phyloP scores from a whole-genome alignment of 208 protist genomes.

The Leishmania martiniquensis region DNA sequence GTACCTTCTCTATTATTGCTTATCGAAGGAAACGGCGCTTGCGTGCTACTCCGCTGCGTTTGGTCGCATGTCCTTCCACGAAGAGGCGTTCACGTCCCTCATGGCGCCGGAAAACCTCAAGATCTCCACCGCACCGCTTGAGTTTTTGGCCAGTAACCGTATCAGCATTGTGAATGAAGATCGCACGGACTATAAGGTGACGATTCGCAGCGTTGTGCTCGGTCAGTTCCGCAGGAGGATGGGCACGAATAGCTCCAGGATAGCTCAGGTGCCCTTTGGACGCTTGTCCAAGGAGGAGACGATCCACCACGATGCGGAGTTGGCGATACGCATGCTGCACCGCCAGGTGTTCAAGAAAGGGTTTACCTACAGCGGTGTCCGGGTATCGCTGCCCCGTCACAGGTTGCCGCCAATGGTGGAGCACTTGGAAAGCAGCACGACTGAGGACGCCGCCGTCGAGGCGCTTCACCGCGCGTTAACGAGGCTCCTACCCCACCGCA shows the following conservation, averaged over 20 bases:
- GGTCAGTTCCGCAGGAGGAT: neutral
- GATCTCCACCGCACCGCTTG: neutral
- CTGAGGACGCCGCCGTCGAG: conserved; percentile 1
- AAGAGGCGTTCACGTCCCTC: conserved; percentile 43
- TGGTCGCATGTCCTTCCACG: conserved; percentile 55
- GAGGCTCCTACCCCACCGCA: conserved; percentile 13
- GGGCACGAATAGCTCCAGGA: neutral
- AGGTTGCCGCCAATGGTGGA: neutral
- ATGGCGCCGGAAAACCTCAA: conserved; percentile 32
- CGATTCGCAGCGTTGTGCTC: neutral
- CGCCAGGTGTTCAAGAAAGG: neutral
- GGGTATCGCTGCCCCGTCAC: neutral
- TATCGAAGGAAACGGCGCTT: conserved; percentile 49
- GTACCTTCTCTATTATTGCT: conserved; percentile 49
- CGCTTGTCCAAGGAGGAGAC: conserved; percentile 61
- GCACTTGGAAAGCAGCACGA: neutral
- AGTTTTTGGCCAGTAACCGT: conserved; percentile 37
- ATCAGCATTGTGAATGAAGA: conserved; percentile 41
- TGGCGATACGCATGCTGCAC: conserved; percentile 6
- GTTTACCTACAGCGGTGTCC: neutral
- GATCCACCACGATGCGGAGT: conserved; percentile 35
- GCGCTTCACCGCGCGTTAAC: conserved; percentile 5
- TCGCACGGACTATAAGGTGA: conserved; percentile 12
- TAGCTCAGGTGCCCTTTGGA: conserved; percentile 42
- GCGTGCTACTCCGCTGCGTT: conserved; percentile 46